These are phyloP conservation scores for Bacidia gigantensis DNA, from an alignment of 495 filamentous ascomycete genomes.

Conservation along the genomic window DNA sequence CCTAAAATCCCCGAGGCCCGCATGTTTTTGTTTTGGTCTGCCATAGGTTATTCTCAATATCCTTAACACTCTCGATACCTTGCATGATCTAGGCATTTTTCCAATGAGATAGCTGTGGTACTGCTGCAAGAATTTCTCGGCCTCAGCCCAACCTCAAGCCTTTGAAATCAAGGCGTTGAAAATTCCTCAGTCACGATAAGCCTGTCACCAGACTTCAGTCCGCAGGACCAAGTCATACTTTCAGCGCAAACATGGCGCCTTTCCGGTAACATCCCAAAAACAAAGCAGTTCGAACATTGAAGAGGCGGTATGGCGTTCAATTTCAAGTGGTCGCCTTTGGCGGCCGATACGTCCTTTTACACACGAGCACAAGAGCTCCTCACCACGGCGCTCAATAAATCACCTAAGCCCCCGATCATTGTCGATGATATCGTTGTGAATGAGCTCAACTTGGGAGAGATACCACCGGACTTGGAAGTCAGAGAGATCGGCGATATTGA, in stretches of 20 bases:
- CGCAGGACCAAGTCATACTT: neutral
- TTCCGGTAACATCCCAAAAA: neutral
- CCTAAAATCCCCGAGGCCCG: neutral
- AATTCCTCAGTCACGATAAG: too few species aligned
- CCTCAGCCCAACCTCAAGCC: too few species aligned
- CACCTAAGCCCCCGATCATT: constrained; percentile 94
- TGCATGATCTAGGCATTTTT: too few species aligned
- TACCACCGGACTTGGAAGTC: constrained; percentile 88
- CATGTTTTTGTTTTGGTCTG: neutral
- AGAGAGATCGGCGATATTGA: constrained; percentile 93
- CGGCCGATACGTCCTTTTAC: constrained; percentile 83
- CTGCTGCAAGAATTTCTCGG: too few species aligned
- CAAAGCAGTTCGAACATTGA: neutral
- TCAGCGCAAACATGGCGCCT: neutral
- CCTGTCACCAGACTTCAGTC: too few species aligned
- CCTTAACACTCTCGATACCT: neutral
- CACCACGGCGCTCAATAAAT: constrained; percentile 92
- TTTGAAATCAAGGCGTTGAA: too few species aligned
- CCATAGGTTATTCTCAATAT: neutral
- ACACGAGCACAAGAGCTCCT: constrained; percentile 84
- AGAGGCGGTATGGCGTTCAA: constrained; percentile 76
- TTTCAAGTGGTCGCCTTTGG: constrained; percentile 99
- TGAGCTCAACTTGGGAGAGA: constrained; percentile 86
- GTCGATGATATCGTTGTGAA: constrained; percentile 98
- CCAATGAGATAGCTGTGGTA: too few species aligned